Evolutionary conservation across 176 grass and related monocot species (phyloP).

Genomic region (Coix lacrymajobi): DNA sequence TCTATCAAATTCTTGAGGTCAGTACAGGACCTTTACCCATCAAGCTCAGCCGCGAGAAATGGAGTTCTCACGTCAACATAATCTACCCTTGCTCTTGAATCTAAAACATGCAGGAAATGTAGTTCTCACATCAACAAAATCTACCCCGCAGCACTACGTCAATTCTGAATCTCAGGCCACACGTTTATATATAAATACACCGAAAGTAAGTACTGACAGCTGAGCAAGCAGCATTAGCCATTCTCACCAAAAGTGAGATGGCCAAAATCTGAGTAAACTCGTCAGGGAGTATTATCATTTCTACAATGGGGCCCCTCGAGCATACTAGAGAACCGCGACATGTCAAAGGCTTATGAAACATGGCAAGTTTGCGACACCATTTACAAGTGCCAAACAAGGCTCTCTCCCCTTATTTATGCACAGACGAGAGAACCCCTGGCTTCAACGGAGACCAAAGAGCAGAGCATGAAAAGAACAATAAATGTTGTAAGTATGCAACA

Average conservation of each 20-base stretch:
- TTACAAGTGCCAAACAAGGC: slow-evolving; percentile 42
- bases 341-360: not conserved
- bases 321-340: not conserved
- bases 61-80: not conserved
- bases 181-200: not conserved
- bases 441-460: not conserved
- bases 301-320: not conserved
- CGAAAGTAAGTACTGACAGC: not conserved
- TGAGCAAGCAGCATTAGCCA: not conserved
- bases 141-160: not conserved
- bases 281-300: not conserved
- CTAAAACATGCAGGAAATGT: not conserved
- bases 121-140: not conserved
- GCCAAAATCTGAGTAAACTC: not conserved
- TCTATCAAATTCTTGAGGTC: no score
- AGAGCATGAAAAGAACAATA: not conserved
- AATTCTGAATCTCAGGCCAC: not conserved
- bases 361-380: slow-evolving; percentile 9
- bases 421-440: slow-evolving; percentile 24
- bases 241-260: not conserved
- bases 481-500: slow-evolving; percentile 28
- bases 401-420: slow-evolving; percentile 31
- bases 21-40: no score
- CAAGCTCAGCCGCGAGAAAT: no score
- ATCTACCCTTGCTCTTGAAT: not conserved